Evolutionary conservation across 192 early-diverging fungal species (phyloP).

Genomic region (Diversispora epigaea): DNA sequence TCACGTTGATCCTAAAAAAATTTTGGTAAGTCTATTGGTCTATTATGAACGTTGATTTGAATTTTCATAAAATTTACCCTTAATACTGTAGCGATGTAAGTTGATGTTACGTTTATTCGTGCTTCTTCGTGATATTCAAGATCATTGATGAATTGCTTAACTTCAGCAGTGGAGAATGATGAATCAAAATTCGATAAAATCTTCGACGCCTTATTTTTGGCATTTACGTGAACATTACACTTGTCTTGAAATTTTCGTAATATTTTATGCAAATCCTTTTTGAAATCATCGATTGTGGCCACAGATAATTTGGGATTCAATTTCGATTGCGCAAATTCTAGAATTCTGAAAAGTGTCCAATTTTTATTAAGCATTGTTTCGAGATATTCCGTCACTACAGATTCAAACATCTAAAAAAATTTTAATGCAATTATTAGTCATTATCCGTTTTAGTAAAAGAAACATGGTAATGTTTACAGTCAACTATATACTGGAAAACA

Average conservation of each 20-base stretch:
- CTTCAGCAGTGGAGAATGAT: neutral
- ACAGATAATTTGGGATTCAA: neutral
- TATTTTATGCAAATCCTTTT: neutral
- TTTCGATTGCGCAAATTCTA: neutral
- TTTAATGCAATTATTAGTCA: too few relatives aligned
- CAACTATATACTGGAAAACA: neutral
- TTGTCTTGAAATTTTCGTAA: neutral
- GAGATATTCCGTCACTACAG: neutral
- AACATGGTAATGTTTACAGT: neutral
- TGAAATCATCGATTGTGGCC: neutral
- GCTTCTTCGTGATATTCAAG: neutral
- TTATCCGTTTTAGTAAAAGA: too few relatives aligned
- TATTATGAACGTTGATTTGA: neutral
- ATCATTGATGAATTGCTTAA: constrained; percentile 6
- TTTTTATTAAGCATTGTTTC: neutral
- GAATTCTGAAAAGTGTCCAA: neutral
- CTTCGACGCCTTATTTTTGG: neutral
- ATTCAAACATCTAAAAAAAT: constrained; percentile 7
- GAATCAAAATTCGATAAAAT: neutral
- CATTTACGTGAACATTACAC: neutral
- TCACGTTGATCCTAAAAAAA: neutral
- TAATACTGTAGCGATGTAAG: constrained; percentile 9
- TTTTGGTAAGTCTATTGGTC: constrained; percentile 14
- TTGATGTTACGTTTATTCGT: neutral
- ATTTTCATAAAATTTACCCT: constrained; percentile 11